These are phyloP conservation scores for Dactylellina cionopaga DNA, from an alignment of 2,329 filamentous ascomycete species.

Conservation along the genomic window DNA sequence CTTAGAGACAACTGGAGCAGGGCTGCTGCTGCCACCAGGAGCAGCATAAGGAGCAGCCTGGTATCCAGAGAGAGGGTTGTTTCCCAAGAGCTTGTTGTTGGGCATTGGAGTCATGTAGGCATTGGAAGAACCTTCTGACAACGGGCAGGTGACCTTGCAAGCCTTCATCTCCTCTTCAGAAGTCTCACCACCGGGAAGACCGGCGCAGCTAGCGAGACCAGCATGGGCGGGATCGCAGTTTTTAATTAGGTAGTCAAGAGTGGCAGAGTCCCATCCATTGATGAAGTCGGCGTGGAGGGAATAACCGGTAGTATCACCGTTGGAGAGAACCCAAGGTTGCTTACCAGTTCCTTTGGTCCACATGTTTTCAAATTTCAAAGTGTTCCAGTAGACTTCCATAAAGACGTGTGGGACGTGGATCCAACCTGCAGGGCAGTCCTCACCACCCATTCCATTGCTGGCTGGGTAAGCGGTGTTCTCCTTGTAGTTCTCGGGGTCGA, in stretches of 20 bases:
- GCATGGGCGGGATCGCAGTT: conserved; percentile 38
- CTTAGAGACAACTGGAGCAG: conserved; percentile 6
- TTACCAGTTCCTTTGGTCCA: conserved; percentile 65
- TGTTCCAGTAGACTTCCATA: conserved; percentile 87
- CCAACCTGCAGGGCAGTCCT: conserved; percentile 75
- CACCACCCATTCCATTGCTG: conserved; percentile 75
- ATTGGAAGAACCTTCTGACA: conserved; percentile 33
- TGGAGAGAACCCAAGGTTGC: conserved; percentile 78
- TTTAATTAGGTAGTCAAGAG: conserved; percentile 61
- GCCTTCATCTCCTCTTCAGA: conserved; percentile 49
- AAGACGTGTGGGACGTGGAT: conserved; percentile 78
- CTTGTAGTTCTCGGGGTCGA: conserved; percentile 67
- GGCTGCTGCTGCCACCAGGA: conserved; percentile 15
- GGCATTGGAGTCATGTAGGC: conserved; percentile 22
- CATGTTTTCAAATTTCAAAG: conserved; percentile 62
- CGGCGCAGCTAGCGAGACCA: conserved; percentile 36
- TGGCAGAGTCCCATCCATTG: conserved; percentile 63
- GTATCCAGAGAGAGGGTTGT: conserved; percentile 44
- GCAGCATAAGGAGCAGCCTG: conserved; percentile 22
- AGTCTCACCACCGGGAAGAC: conserved; percentile 35
- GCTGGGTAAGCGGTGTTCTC: conserved; percentile 80
- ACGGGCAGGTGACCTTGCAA: conserved; percentile 48
- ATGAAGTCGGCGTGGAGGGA: conserved; percentile 68
- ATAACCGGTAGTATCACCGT: conserved; percentile 76
- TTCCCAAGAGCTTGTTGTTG: conserved; percentile 43